phyloP scores from a whole-genome alignment of 163 green algal species.

The Chlorella variabilis region DNA sequence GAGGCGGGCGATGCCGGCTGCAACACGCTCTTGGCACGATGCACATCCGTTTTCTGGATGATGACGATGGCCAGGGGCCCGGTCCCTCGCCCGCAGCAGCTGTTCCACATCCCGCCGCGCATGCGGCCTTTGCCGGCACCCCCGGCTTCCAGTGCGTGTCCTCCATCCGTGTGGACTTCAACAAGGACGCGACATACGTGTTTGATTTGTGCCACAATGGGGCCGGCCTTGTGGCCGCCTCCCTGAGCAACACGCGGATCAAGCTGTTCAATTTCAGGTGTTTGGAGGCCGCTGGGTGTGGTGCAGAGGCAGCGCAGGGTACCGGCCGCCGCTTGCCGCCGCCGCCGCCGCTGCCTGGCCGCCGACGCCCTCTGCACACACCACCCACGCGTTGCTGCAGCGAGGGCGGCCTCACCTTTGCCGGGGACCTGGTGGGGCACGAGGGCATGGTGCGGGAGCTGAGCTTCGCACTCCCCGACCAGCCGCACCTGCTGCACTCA shows the following conservation, averaged over 20 bases:
- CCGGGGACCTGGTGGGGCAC: conserved; percentile 29
- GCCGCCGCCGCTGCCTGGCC: conserved; percentile 14
- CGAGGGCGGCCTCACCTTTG: conserved; percentile 34
- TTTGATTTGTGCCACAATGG: conserved; percentile 28
- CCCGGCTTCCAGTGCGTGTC: conserved; percentile 11
- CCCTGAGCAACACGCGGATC: conserved; percentile 40
- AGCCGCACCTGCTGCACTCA: conserved; percentile 44
- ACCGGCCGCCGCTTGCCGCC: background rate
- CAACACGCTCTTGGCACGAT: no score
- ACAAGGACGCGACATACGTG: conserved; percentile 44
- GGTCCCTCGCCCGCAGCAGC: background rate
- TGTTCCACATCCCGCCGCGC: background rate
- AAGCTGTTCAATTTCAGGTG: conserved; percentile 48
- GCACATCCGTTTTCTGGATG: background rate
- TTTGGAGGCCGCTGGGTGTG: background rate
- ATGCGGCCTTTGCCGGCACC: background rate
- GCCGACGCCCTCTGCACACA: no score
- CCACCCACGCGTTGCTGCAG: background rate
- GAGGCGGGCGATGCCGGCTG: no score
- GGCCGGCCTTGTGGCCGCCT: conserved; percentile 28
- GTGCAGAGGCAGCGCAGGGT: no score
- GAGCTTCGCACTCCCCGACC: conserved; percentile 8
- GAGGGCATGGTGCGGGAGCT: conserved; percentile 16
- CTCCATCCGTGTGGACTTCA: conserved; percentile 29
- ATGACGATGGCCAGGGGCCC: background rate